Conservation (phyloP, 1,139 yeast genomes). For the Protomyces arabidopsidicola region DNA sequence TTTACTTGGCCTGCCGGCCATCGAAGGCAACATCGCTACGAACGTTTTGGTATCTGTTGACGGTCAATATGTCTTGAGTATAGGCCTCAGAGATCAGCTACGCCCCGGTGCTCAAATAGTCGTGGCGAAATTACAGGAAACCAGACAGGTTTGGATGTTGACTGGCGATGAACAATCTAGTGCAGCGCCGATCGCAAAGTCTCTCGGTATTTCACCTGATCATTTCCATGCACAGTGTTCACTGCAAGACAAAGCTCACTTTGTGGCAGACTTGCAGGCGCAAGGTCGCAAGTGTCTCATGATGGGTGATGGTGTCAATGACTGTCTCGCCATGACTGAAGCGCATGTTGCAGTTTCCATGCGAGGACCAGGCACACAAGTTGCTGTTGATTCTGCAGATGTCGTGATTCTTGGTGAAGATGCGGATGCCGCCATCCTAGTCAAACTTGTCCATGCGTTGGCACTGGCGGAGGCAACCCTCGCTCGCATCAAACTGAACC, state of each 20-base stretch:
- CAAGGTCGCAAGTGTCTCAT: constrained; percentile 48
- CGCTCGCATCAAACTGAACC: constrained; percentile 68
- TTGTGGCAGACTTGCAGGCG: constrained; percentile 52
- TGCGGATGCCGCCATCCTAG: constrained; percentile 40
- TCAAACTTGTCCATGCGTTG: constrained; percentile 67
- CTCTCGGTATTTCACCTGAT: constrained; percentile 52
- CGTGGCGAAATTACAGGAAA: constrained; percentile 46
- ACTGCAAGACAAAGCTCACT: constrained; percentile 65
- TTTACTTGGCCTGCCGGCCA: neutral
- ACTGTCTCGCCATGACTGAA: constrained; percentile 88
- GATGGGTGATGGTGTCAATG: constrained; percentile 95
- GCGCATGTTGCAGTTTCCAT: constrained; percentile 89
- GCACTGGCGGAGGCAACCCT: constrained; percentile 72
- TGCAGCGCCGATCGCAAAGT: constrained; percentile 62
- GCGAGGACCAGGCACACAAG: constrained; percentile 78
- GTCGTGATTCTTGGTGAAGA: constrained; percentile 55
- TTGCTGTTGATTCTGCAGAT: constrained; percentile 94
- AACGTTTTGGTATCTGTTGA: constrained; percentile 34
- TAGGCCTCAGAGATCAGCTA: constrained; percentile 63
- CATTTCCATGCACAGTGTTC: constrained; percentile 68
- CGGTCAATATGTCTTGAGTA: constrained; percentile 40
- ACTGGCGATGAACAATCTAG: constrained; percentile 66
- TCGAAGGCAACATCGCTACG: neutral
- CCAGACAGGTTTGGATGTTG: constrained; percentile 65
- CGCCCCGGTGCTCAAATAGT: constrained; percentile 59